phyloP scores from a whole-genome alignment of 805 yeast genomes.

The Candida tallmaniae region DNA sequence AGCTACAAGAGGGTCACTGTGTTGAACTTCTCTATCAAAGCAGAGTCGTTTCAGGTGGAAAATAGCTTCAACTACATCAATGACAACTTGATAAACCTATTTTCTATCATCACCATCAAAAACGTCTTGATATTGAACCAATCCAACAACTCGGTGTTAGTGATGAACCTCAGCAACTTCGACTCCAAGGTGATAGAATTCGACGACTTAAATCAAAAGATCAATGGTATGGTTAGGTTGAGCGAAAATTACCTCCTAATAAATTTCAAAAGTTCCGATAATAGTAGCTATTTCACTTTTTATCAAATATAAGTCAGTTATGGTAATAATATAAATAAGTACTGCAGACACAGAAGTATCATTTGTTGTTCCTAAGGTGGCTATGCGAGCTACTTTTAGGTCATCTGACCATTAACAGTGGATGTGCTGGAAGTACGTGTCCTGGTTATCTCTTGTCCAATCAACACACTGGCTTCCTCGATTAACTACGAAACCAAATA shows the following conservation, averaged over 20 bases:
- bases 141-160: slow-evolving; percentile 9
- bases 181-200: slow-evolving; percentile 2
- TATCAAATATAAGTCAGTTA: slow-evolving; percentile 9
- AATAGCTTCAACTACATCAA: slow-evolving; percentile 8
- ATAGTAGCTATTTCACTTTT: slow-evolving; percentile 10
- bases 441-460: too few relatives aligned
- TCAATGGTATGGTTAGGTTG: slow-evolving; percentile 11
- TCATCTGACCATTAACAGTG: too few relatives aligned
- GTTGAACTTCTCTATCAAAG: slow-evolving; percentile 1
- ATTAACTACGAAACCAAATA: too few relatives aligned
- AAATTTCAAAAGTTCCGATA: slow-evolving; percentile 9
- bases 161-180: slow-evolving; percentile 8
- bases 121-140: slow-evolving; percentile 10
- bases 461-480: too few relatives aligned
- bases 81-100: slow-evolving; percentile 11
- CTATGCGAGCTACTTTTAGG: too few relatives aligned
- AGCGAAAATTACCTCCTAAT: slow-evolving; percentile 9
- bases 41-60: slow-evolving; percentile 6
- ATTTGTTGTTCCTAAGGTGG: too few relatives aligned
- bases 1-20: slow-evolving; percentile 7
- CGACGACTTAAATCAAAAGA: slow-evolving; percentile 8
- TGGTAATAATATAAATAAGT: background rate
- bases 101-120: slow-evolving; percentile 8
- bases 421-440: too few relatives aligned
- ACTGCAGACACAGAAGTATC: too few relatives aligned